Conservation (phyloP, 768 basidiomycete genomes). For the Auriscalpium vulgare region DNA sequence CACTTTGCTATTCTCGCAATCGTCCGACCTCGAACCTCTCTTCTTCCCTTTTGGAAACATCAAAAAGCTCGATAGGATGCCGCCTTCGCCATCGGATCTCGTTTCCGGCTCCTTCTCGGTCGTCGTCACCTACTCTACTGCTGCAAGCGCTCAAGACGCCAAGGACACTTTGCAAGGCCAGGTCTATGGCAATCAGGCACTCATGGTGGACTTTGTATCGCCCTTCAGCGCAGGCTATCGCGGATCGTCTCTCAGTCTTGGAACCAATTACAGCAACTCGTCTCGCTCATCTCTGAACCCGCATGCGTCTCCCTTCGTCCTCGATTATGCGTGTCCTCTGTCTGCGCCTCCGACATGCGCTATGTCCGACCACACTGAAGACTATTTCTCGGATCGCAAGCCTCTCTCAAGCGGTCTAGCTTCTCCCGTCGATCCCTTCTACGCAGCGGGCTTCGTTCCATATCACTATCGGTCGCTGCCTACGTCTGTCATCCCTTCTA, state of each 20-base stretch:
- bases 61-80: conserved; percentile 48
- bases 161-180: conserved; percentile 55
- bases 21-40: conserved; percentile 62
- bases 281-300: conserved; percentile 25
- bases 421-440: neutral
- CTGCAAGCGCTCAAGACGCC: conserved; percentile 54
- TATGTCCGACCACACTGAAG: neutral
- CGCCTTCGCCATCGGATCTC: conserved; percentile 24
- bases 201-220: conserved; percentile 31
- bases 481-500: conserved; percentile 9
- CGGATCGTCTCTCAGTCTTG: neutral
- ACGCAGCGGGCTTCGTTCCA: neutral
- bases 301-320: conserved; percentile 24
- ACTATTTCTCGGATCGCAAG: conserved; percentile 8
- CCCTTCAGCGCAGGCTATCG: neutral
- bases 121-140: conserved; percentile 54
- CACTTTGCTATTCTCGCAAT: conserved; percentile 55
- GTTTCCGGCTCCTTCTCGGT: conserved; percentile 40
- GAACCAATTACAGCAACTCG: conserved; percentile 12
- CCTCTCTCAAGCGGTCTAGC: neutral
- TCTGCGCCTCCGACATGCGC: conserved; percentile 15
- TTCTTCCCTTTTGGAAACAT: conserved; percentile 66
- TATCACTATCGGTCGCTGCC: conserved; percentile 8
- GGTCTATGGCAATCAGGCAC: conserved; percentile 41
- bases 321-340: neutral